These are phyloP conservation scores for Nakaseomyces nivariensis DNA, from an alignment of 1,139 yeast genomes.

Conservation along the genomic window DNA sequence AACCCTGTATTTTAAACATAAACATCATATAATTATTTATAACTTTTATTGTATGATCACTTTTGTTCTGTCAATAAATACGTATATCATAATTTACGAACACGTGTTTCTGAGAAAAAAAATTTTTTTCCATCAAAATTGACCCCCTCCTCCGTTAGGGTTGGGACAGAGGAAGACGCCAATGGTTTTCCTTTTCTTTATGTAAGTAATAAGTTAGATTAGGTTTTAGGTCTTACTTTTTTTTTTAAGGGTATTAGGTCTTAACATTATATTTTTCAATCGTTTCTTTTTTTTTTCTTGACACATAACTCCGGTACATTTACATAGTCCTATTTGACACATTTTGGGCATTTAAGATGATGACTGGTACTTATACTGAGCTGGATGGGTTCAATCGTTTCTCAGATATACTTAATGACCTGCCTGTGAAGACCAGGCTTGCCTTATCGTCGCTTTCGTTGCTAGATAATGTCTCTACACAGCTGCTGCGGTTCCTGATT, in stretches of 20 bases:
- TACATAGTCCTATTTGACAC: too few species aligned
- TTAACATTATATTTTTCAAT: neutral
- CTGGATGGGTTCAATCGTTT: slow-evolving; percentile 17
- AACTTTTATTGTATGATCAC: too few species aligned
- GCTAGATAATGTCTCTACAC: slow-evolving; percentile 26
- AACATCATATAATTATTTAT: too few species aligned
- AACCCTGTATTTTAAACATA: neutral
- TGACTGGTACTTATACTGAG: neutral
- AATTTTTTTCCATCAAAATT: neutral
- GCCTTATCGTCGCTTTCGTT: slow-evolving; percentile 19
- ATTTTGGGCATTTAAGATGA: neutral
- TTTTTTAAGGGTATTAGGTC: neutral
- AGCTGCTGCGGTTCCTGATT: slow-evolving; percentile 22
- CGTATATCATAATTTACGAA: neutral
- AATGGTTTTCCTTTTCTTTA: neutral
- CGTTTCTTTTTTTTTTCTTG: neutral
- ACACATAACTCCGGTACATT: neutral
- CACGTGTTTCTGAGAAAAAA: neutral
- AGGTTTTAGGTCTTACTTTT: neutral
- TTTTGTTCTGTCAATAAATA: neutral
- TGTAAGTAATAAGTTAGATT: neutral
- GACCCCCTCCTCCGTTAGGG: too few species aligned
- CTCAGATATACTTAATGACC: slow-evolving; percentile 15
- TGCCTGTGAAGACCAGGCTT: slow-evolving; percentile 22
- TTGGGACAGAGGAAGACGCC: too few species aligned